Base-by-base conservation (phyloP, 2,329 filamentous ascomycete genomes). In the Penicillium paneum region DNA sequence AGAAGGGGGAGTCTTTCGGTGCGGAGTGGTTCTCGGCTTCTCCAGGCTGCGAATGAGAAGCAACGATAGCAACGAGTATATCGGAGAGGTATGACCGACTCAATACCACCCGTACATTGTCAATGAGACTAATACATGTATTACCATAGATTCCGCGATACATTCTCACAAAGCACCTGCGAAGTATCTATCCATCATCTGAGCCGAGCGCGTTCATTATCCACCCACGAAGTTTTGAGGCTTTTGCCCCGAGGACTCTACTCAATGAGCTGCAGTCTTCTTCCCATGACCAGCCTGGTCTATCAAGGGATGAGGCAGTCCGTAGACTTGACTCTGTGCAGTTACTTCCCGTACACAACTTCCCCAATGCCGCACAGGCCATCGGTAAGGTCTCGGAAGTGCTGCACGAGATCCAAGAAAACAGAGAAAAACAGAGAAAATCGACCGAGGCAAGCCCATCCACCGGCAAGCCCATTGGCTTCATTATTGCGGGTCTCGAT, bases 401-500 rank as follows among this genome's bases (percentile, higher is more conserved):
- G n/a, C 36, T 73, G 13, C 54, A 69, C 10, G 51, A 50, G 12
- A 56, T 62, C 15, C 50, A 56, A 51, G 56, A 63, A 29, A 48
- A 51, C 19, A 55, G 54, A 35, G 49, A 60, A 13, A 29, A 41
- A 15, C 35, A 21, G 24, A 44, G 2, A 11, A 39, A 39, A 31
- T 11, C 28, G 5, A 40, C 39, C 8, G 52, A 36, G 2, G 6
- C n/a, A 11, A 24, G 13, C n/a, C 13, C 24, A 3, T 34, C 38
- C 11, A 21, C 5, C 8, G 1, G 49, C 1, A 26, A 47, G 2
- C 54, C 59, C 2, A 53, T 67, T 15, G 43, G 73, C 1, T 53
- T 73, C 19, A 66, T 75, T 8, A 58, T 75, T 15, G 70, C 64
- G 36, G 73, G 73, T 2, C 67, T 76, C 13, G 73, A 76, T 39